Evolutionary conservation across 768 basidiomycete genomes (phyloP), one percentile per base, ranked within the genome.

Genomic region (Auriscalpium microsporum): DNA sequence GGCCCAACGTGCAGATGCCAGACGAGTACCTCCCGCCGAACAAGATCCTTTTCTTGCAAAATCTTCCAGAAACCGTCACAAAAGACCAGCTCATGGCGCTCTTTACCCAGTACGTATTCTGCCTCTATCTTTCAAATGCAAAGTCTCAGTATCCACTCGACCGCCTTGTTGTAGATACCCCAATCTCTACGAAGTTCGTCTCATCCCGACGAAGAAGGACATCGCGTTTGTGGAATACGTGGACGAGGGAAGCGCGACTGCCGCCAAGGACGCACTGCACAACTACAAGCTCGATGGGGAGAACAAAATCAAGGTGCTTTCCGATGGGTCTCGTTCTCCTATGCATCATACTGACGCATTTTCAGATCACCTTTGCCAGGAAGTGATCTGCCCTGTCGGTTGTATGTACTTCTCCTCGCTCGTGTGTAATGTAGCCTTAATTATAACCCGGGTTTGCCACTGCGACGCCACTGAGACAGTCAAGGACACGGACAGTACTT

Each of bases 21-120:
- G 96, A 99, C 85, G 96, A 99, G 70, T 98, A 97, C 70, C 82
- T 99, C 8, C 96, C 96, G 2, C 95, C 96, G 40, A 99, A 99
- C 86, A 94, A 94, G 70, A 95, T 98, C 71, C 80, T 99, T 51
- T 99, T 99, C 81, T 69, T 99, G 61, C 96, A 99, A 72, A 97
- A 97, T 68, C 77, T 99, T 21, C 94, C 94, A 17, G 93, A 96
- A 67, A 86, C 72, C 44, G 93, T 94, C 61, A 93, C 87, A 53
- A 94, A 95, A 67, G 94, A 96, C 52, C 86, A 90, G 65, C 86
- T 99, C 58, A 82, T 87, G 70, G 83, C 84, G 2, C 76, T 98
- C 21, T 98, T 99, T 75, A 86, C 90, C 57, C 89, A 92, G 92
- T 96, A 57, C 58, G 83, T 80, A 7, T 56, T 45, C 11, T 53